phyloP scores from a whole-genome alignment of 2,329 filamentous ascomycete genomes.

The Phyllosticta citrichinensis region DNA sequence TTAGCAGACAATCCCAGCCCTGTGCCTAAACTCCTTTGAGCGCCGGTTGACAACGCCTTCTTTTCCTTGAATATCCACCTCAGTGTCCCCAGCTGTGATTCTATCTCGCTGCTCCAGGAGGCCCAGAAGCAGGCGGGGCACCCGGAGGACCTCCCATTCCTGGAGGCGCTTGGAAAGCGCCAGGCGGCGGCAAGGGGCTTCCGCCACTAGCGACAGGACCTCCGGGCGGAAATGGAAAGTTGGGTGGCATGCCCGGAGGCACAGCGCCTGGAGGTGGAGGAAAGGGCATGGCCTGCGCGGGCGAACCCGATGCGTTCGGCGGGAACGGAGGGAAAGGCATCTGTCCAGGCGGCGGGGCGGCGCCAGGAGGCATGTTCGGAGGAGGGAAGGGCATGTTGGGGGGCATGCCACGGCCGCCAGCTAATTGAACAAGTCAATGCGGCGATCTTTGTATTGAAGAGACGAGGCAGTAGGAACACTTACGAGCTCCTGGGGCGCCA shows the following conservation, averaged over 20 bases:
- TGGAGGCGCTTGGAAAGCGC: constrained; percentile 6
- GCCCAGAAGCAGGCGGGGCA: background rate
- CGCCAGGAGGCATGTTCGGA: constrained; percentile 10
- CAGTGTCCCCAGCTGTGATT: background rate
- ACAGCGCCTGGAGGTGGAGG: constrained; percentile 23
- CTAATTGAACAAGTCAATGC: constrained; percentile 1
- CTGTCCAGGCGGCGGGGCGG: constrained; percentile 10
- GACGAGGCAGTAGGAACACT: constrained; percentile 13
- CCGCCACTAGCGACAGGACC: background rate
- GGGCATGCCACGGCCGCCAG: constrained; percentile 20
- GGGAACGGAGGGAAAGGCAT: constrained; percentile 19
- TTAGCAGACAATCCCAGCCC: background rate
- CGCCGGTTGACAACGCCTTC: background rate
- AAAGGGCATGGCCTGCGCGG: constrained; percentile 29
- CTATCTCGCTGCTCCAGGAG: background rate
- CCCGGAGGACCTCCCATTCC: constrained; percentile 4
- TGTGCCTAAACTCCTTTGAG: background rate
- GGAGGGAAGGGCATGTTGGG: constrained; percentile 20
- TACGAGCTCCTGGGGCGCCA: constrained; percentile 29
- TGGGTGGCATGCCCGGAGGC: constrained; percentile 20
- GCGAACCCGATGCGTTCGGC: constrained; percentile 20
- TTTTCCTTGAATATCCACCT: background rate
- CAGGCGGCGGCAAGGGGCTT: constrained; percentile 4
- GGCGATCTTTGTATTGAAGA: background rate
- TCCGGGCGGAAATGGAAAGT: constrained; percentile 12